phyloP scores from a whole-genome alignment of 2,329 filamentous ascomycete species.

The Claviceps monticola region DNA sequence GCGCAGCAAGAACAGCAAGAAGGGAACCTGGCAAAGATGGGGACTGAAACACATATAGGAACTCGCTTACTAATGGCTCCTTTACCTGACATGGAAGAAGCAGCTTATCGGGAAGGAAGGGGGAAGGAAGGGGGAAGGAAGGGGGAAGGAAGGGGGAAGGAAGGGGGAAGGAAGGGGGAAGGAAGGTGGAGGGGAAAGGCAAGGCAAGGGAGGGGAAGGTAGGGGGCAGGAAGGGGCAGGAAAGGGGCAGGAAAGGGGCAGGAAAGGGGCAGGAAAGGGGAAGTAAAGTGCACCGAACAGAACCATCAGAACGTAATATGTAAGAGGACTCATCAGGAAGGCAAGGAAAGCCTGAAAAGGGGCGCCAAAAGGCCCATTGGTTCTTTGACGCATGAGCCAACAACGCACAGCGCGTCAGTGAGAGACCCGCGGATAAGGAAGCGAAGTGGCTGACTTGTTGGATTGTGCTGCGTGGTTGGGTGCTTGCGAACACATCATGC shows the following conservation, averaged over 20 bases:
- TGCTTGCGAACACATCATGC: not conserved
- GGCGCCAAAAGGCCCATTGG: not conserved
- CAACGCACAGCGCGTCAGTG: constrained; percentile 1
- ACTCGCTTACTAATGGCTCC: no score
- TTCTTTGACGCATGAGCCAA: constrained; percentile 3
- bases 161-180: no score
- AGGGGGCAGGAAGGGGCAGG: not conserved
- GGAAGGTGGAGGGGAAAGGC: no score
- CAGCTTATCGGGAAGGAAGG: no score
- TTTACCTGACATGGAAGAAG: no score
- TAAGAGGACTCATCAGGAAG: not conserved
- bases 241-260: no score
- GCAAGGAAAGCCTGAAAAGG: not conserved
- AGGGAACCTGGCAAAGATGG: no score
- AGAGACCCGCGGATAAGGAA: not conserved
- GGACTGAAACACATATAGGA: no score
- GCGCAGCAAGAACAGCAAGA: no score
- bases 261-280: not conserved
- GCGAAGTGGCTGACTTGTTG: not conserved
- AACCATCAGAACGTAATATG: no score
- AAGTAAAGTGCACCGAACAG: not conserved
- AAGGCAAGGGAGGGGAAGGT: no score
- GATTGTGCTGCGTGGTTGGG: not conserved
- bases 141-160: not conserved
- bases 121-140: no score